These are phyloP conservation scores for Fraxinus albicans DNA, from an alignment of 305 asterid genomes.

Conservation along the genomic window DNA sequence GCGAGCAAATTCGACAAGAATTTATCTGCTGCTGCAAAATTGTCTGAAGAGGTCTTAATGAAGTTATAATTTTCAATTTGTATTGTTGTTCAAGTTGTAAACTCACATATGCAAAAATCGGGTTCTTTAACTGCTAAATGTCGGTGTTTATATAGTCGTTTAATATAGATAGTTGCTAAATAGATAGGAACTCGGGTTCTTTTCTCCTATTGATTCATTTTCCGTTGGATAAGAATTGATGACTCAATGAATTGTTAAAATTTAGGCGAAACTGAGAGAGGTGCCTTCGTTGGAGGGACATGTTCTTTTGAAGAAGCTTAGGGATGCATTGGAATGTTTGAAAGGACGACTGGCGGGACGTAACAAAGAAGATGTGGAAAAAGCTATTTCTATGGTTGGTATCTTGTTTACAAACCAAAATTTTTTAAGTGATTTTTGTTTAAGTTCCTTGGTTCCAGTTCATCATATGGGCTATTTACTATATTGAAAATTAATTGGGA, in stretches of 20 bases:
- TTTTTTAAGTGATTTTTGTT: background rate
- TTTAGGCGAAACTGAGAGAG: constrained; percentile 91
- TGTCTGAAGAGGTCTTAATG: constrained; percentile 73
- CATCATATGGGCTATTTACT: background rate
- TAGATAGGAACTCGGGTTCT: background rate
- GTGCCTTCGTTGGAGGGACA: constrained; percentile 92
- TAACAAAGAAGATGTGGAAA: constrained; percentile 85
- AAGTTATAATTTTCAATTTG: background rate
- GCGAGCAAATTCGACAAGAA: constrained; percentile 97
- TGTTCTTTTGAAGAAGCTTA: constrained; percentile 93
- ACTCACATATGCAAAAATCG: background rate
- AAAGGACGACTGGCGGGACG: constrained; percentile 80
- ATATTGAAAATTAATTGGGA: background rate
- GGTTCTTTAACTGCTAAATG: background rate
- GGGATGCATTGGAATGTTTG: constrained; percentile 88
- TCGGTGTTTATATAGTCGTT: background rate
- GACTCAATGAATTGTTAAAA: constrained; percentile 4
- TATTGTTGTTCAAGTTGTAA: background rate
- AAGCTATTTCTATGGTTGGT: constrained; percentile 87
- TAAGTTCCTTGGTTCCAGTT: background rate
- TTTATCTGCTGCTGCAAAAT: constrained; percentile 89
- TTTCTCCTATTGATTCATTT: background rate
- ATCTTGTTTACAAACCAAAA: background rate
- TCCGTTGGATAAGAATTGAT: background rate
- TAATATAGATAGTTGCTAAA: background rate